Percentiles rank a stretch among this genome's conserved stretches.
Evolutionary conservation across 306 rosid species (phyloP).

Genomic region (Castanospermum australe): DNA sequence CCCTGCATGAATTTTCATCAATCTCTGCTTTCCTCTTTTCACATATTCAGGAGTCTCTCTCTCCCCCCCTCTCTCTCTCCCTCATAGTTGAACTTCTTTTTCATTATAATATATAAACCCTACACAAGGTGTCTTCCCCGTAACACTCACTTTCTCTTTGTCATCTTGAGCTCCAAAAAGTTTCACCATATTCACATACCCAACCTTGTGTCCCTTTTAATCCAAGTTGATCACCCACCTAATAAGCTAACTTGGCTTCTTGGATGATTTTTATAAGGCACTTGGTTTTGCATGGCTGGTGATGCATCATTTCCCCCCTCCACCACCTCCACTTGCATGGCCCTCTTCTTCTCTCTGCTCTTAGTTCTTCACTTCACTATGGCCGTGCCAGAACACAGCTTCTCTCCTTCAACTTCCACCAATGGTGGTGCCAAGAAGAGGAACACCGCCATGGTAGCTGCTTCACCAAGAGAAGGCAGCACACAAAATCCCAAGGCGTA

Average conservation of each 20-base stretch:
- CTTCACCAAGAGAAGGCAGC: conserved; percentile 37
- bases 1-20: conserved; percentile 28
- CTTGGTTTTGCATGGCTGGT: conserved; percentile 60
- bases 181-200: conserved; percentile 14
- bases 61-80: conserved; percentile 22
- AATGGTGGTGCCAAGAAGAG: conserved; percentile 24
- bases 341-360: conserved; percentile 40
- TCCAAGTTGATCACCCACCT: neutral
- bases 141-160: conserved; percentile 21
- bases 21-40: conserved; percentile 40
- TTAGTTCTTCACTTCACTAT: conserved; percentile 34
- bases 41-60: neutral
- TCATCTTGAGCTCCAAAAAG: conserved; percentile 26
- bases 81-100: conserved; percentile 29
- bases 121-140: conserved; percentile 29
- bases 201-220: neutral
- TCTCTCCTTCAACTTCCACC: conserved; percentile 8
- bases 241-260: neutral
- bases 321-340: conserved; percentile 14
- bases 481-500: conserved; percentile 24
- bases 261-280: conserved; percentile 30
- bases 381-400: conserved; percentile 33
- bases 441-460: conserved; percentile 5
- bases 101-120: conserved; percentile 29
- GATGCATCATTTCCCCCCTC: conserved; percentile 32